A percentile compares a stretch with the other conserved stretches of the same genome.
These are phyloP conservation scores for Cryptococcus sp. DNA, from an alignment of 1,284 basidiomycete genomes.

Conservation along the genomic window DNA sequence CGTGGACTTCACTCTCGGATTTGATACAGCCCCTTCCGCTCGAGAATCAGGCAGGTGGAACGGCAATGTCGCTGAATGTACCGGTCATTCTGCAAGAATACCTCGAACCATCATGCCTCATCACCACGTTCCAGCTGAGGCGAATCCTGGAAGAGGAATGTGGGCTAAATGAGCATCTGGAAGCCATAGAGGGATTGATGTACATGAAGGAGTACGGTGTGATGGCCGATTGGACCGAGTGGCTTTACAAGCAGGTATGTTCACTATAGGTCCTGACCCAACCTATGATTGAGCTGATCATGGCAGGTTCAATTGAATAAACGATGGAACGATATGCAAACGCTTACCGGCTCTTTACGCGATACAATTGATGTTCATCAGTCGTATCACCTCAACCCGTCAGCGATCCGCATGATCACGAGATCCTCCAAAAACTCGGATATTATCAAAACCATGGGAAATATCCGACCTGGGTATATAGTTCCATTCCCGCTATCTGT, in stretches of 20 bases:
- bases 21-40: background rate
- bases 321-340: conserved; percentile 76
- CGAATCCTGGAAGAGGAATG: conserved; percentile 65
- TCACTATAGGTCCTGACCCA: too few relatives aligned
- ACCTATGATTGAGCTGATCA: too few relatives aligned
- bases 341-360: conserved; percentile 68
- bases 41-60: background rate
- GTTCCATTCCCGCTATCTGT: conserved; percentile 74
- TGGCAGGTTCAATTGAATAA: conserved; percentile 64
- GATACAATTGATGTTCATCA: conserved; percentile 58
- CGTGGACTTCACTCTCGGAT: conserved; percentile 26
- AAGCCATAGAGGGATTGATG: conserved; percentile 65
- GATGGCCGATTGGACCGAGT: conserved; percentile 60
- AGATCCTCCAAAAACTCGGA: background rate
- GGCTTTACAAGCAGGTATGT: conserved; percentile 65
- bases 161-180: conserved; percentile 63
- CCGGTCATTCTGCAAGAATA: conserved; percentile 54
- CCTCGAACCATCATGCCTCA: conserved; percentile 58
- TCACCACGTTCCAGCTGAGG: conserved; percentile 57
- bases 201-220: conserved; percentile 71
- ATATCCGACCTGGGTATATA: conserved; percentile 8
- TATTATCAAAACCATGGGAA: conserved; percentile 1
- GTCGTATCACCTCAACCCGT: conserved; percentile 61
- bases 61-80: background rate
- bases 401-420: conserved; percentile 62